phyloP scores from a whole-genome alignment of 2,329 filamentous ascomycete species.

The Pestalotiopsis sp. region DNA sequence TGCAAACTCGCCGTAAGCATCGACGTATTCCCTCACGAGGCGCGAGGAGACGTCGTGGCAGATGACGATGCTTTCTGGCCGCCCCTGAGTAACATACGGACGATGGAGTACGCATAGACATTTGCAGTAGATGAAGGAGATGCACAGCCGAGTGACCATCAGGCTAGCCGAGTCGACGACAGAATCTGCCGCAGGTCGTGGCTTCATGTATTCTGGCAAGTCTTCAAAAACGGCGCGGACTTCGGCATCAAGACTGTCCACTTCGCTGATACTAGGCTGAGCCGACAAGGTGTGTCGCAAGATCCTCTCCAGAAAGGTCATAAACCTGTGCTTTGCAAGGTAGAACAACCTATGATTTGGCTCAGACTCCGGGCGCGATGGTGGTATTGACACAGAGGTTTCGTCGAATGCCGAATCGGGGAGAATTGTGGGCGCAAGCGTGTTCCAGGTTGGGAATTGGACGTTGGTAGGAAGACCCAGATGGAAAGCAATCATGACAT shows the following conservation, averaged over 20 bases:
- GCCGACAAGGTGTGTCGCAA: constrained; percentile 6
- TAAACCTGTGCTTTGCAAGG: constrained; percentile 3
- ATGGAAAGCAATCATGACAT: constrained; percentile 8
- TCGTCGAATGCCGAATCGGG: constrained; percentile 7
- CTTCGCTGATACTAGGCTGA: not conserved
- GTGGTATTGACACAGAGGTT: not conserved
- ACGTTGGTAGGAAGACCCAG: constrained; percentile 1
- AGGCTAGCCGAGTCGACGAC: not conserved
- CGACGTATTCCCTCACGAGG: not conserved
- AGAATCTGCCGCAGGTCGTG: not conserved
- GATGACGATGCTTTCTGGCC: not conserved
- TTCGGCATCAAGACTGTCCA: not conserved
- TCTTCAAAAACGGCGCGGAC: not conserved
- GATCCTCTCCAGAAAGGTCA: constrained; percentile 5
- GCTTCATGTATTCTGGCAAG: not conserved
- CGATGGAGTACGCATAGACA: constrained; percentile 3
- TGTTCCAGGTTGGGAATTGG: constrained; percentile 10
- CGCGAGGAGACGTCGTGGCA: not conserved
- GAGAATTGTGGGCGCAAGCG: not conserved
- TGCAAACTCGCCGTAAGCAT: constrained; percentile 6
- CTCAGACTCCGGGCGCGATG: not conserved
- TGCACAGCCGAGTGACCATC: constrained; percentile 8
- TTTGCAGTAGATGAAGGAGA: constrained; percentile 7
- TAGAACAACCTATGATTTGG: not conserved
- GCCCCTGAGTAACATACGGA: not conserved